Percentiles rank a stretch among this genome's conserved stretches.
Conservation (phyloP, 2,329 filamentous ascomycete species). For the Hypomyces rosellus region DNA sequence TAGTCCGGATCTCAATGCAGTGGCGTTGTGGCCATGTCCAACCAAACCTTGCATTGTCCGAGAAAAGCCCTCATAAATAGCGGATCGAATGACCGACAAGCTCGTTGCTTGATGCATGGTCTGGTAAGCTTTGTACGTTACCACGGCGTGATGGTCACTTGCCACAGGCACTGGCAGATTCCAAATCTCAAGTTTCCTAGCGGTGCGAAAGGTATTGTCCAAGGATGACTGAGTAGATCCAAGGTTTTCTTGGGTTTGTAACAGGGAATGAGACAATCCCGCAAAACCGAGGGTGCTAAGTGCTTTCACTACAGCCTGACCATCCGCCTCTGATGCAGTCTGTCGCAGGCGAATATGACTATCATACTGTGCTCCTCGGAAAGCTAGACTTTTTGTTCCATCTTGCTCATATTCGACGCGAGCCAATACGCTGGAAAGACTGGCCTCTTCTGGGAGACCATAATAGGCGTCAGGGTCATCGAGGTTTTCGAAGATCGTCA, state of each 20-base stretch:
- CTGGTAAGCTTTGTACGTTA: conserved; percentile 76
- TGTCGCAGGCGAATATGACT: conserved; percentile 65
- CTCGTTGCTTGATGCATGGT: conserved; percentile 63
- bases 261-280: conserved; percentile 74
- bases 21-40: conserved; percentile 41
- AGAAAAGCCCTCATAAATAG: conserved; percentile 58
- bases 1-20: conserved; percentile 48
- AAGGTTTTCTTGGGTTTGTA: conserved; percentile 59
- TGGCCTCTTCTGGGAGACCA: conserved; percentile 73
- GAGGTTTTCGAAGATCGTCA: conserved; percentile 82
- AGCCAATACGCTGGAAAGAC: conserved; percentile 68
- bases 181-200: conserved; percentile 83
- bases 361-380: conserved; percentile 86
- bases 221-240: conserved; percentile 53
- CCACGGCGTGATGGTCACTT: conserved; percentile 57
- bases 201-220: conserved; percentile 71
- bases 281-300: conserved; percentile 77
- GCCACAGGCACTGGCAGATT: conserved; percentile 69
- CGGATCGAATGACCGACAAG: conserved; percentile 43
- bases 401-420: conserved; percentile 86
- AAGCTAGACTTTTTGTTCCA: conserved; percentile 79
- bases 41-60: conserved; percentile 54
- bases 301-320: conserved; percentile 65
- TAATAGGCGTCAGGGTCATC: conserved; percentile 97
- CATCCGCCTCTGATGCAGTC: conserved; percentile 50